These are phyloP conservation scores for Tulasnella sp. DNA, from an alignment of 768 basidiomycete species.

Conservation along the genomic window DNA sequence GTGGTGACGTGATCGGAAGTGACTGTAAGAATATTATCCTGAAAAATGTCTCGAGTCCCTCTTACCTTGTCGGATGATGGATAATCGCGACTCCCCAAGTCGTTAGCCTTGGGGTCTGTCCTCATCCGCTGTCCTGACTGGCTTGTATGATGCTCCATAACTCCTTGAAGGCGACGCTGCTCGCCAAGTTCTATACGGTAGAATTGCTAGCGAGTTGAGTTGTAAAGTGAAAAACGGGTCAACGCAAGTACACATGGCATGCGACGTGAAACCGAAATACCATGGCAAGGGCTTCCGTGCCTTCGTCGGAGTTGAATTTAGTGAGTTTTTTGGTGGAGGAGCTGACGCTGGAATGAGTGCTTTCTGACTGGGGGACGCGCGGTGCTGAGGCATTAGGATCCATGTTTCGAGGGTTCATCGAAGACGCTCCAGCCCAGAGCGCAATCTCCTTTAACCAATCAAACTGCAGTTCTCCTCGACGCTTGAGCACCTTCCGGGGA, in stretches of 20 bases:
- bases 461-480: slow-evolving; percentile 68
- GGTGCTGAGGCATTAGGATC: not conserved
- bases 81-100: not conserved
- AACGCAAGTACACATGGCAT: not conserved
- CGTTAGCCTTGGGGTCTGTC: not conserved
- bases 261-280: not conserved
- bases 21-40: not conserved
- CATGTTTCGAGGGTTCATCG: not conserved
- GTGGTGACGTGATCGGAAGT: not conserved
- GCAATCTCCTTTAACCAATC: slow-evolving; percentile 69
- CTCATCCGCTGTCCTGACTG: slow-evolving; percentile 21
- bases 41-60: not conserved
- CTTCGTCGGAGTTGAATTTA: slow-evolving; percentile 42
- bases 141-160: slow-evolving; percentile 81
- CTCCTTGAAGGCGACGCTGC: slow-evolving; percentile 73
- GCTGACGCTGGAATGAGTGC: not conserved
- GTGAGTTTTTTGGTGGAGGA: not conserved
- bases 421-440: slow-evolving; percentile 15
- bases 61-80: not conserved
- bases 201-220: slow-evolving; percentile 42
- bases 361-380: not conserved
- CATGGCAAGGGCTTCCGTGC: slow-evolving; percentile 70
- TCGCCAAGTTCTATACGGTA: slow-evolving; percentile 87
- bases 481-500: slow-evolving; percentile 32
- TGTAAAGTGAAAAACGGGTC: not conserved